Evolutionary conservation across 169 alveolate genomes (phyloP).

Genomic region (Cryptosporidium canis): DNA sequence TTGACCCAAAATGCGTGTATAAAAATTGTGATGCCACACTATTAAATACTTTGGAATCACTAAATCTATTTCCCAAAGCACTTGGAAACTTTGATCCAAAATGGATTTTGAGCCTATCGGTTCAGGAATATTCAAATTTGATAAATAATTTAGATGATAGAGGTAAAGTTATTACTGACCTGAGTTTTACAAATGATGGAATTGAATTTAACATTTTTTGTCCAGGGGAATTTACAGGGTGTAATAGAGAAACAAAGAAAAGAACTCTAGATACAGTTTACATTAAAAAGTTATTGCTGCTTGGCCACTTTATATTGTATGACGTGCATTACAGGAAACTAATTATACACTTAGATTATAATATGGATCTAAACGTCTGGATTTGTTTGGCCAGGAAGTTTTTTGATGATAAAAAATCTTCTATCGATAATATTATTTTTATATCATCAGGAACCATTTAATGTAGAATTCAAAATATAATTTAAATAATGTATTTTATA

Average conservation of each 20-base stretch:
- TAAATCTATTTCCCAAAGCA: background rate
- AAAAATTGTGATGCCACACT: background rate
- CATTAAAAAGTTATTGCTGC: slow-evolving; percentile 20
- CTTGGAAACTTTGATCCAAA: background rate
- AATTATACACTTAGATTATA: slow-evolving; percentile 5
- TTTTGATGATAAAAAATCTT: background rate
- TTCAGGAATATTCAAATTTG: background rate
- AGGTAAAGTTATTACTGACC: background rate
- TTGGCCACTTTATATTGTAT: slow-evolving; percentile 24
- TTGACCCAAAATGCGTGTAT: slow-evolving; percentile 38
- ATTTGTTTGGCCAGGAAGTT: background rate
- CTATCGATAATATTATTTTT: slow-evolving; percentile 16
- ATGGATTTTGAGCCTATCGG: background rate
- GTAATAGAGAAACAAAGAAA: too few species aligned
- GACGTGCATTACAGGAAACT: background rate
- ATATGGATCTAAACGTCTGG: slow-evolving; percentile 22
- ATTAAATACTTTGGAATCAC: background rate
- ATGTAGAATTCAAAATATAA: background rate
- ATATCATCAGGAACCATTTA: background rate
- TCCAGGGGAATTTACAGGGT: too few species aligned
- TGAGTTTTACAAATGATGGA: background rate
- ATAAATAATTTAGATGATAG: background rate
- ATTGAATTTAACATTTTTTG: too few species aligned
- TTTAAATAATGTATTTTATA: background rate
- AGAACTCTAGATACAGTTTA: background rate